A percentile compares a stretch with the other conserved stretches of the same genome.
Conservation (phyloP, 495 filamentous ascomycete species). For the Letharia lupina region DNA sequence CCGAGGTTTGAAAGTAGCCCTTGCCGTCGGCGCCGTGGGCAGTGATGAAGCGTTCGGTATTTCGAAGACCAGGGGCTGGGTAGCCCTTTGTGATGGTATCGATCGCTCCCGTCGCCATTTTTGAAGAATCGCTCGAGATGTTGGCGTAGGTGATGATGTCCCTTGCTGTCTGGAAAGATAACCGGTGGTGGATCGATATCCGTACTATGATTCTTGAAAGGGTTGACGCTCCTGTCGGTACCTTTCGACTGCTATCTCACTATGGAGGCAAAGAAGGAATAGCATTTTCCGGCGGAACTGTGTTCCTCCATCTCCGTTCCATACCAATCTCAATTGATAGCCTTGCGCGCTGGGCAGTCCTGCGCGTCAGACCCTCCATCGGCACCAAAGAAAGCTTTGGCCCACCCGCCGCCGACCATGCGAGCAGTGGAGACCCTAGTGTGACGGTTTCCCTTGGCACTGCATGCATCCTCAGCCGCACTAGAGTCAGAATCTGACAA, state of each 20-base stretch:
- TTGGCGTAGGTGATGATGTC: no score
- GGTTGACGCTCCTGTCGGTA: neutral
- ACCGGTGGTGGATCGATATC: neutral
- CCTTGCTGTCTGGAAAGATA: neutral
- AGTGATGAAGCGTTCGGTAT: constrained; percentile 30
- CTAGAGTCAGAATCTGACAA: neutral
- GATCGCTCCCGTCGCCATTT: neutral
- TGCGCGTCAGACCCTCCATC: neutral
- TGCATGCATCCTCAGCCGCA: neutral
- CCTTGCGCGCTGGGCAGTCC: no score
- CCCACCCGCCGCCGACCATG: neutral
- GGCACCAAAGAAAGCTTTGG: neutral
- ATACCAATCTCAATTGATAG: neutral
- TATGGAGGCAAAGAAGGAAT: neutral
- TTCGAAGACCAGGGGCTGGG: constrained; percentile 9
- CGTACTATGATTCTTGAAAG: neutral
- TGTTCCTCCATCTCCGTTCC: neutral
- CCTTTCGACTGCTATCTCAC: neutral
- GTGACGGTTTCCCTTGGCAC: neutral
- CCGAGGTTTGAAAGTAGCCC: constrained; percentile 26
- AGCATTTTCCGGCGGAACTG: neutral
- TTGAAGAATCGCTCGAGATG: neutral
- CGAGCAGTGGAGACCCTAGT: neutral
- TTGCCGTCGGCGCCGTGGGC: constrained; percentile 31
- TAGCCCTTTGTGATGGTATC: constrained; percentile 3